These are phyloP conservation scores for Botrytis cinerea DNA, from an alignment of 2,329 filamentous ascomycete species.

Conservation along the genomic window DNA sequence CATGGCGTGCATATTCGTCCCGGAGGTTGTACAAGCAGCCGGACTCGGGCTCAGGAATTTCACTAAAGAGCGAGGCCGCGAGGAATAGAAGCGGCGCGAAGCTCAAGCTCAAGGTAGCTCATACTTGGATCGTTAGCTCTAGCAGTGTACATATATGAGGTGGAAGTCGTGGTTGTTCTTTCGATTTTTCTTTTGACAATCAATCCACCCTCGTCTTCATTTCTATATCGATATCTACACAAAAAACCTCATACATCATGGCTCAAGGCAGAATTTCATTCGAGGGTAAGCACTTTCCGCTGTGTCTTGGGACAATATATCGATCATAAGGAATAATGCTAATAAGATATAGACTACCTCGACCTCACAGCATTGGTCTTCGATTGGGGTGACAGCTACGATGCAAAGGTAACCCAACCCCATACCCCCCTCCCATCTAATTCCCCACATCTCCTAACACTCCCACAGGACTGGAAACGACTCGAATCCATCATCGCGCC, in stretches of 20 bases:
- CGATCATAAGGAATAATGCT: not conserved
- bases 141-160: conserved; percentile 13
- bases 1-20: conserved; percentile 17
- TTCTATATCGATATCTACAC: not conserved
- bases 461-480: conserved; percentile 35
- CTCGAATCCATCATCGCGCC: conserved; percentile 36
- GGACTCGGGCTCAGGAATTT: conserved; percentile 17
- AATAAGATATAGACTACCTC: conserved; percentile 48
- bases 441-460: not conserved
- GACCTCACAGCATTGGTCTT: conserved; percentile 53
- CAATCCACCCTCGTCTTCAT: not conserved
- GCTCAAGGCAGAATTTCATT: conserved; percentile 19
- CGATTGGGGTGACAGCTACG: conserved; percentile 67
- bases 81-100: not conserved
- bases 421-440: not conserved
- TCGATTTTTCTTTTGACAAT: not conserved
- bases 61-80: conserved; percentile 15
- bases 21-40: conserved; percentile 19
- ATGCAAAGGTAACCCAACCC: conserved; percentile 50
- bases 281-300: conserved; percentile 11
- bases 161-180: conserved; percentile 1
- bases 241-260: not conserved
- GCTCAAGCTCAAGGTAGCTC: not conserved
- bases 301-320: not conserved
- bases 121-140: not conserved